Percentiles rank a stretch among this genome's conserved stretches.
phyloP scores from a whole-genome alignment of 2,329 filamentous ascomycete genomes.

The Talaromyces sp. region DNA sequence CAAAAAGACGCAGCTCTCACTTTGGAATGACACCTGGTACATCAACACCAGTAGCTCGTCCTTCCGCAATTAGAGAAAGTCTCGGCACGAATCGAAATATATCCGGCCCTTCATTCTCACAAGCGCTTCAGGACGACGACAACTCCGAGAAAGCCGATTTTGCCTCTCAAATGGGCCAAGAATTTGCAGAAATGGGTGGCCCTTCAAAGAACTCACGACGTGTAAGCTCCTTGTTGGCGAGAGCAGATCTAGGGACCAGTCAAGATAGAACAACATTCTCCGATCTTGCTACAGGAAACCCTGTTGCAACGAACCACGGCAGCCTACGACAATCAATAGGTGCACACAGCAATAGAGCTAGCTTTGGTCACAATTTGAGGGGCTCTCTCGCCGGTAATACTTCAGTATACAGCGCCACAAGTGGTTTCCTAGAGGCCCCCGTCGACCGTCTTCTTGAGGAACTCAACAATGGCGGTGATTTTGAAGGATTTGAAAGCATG shows the following conservation, averaged over 20 bases:
- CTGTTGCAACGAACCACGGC: slow-evolving; percentile 33
- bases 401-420: slow-evolving; percentile 45
- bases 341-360: slow-evolving; percentile 58
- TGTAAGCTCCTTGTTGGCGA: slow-evolving; percentile 84
- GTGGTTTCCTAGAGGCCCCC: slow-evolving; percentile 62
- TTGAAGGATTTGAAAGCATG: slow-evolving; percentile 67
- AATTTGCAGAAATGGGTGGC: slow-evolving; percentile 51
- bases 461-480: slow-evolving; percentile 55
- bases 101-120: slow-evolving; percentile 34
- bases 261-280: slow-evolving; percentile 76
- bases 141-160: slow-evolving; percentile 53
- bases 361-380: slow-evolving; percentile 50
- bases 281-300: slow-evolving; percentile 55
- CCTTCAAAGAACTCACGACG: slow-evolving; percentile 64
- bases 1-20: slow-evolving; percentile 62
- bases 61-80: slow-evolving; percentile 68
- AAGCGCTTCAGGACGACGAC: slow-evolving; percentile 41
- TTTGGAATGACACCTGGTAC: slow-evolving; percentile 62
- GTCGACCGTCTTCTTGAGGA: slow-evolving; percentile 67
- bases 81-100: slow-evolving; percentile 53
- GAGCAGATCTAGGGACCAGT: slow-evolving; percentile 79
- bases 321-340: slow-evolving; percentile 67
- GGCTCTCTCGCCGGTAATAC: slow-evolving; percentile 50
- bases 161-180: slow-evolving; percentile 66
- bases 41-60: slow-evolving; percentile 65